Base-by-base conservation (phyloP, 768 basidiomycete species). In the Leucosporidium yakuticum region DNA sequence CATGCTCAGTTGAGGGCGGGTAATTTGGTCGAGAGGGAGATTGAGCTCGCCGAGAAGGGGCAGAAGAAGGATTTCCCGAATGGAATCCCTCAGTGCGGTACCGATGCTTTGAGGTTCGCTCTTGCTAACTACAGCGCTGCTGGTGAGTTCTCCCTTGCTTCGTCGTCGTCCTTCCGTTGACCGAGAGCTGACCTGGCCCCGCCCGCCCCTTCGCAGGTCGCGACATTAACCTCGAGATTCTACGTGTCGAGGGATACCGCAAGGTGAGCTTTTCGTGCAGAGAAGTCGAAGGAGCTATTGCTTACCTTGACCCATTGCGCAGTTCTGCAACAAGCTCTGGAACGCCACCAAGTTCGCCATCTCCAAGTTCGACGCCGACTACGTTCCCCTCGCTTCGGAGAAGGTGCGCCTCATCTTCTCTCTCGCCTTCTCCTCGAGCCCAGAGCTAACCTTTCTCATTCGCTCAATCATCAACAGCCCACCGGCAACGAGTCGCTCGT, bases 21-120 rank as follows among this genome's bases (percentile, higher is more conserved):
- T 2, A 98, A 98, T 77, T 78, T 99, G 66, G 94, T 96, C 60
- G 90, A 91, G 70, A 89, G 88, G 78, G 96, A 98, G 80, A 89
- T 98, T 67, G 77, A 80, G 47, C 95, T 94, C 79, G 96, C 95
- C 1, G 89, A 87, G 71, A 83, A 87, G 15, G 96, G 95, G 15
- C 96, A 99, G 84, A 97, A 97, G 86, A 95, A 95, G 79, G 89
- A 98, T 78, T 99, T 93, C 83, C 95, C 95, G 17, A 96, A 92
- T 79, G 96, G 96, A 21, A 99, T 99, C 65, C 96, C 96, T 0
- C 92, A 99, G 79, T 99, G 96, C 76, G 96, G 96, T 36, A 94
- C 93, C 11, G 96, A 98, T 77, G 96, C 96, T 1, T 81, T 99
- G 74, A 83, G 96, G 53, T 97, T 99, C 80, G 91, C 95, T 7